Conservation (phyloP, 345 rosid species). For the Draba incana region DNA sequence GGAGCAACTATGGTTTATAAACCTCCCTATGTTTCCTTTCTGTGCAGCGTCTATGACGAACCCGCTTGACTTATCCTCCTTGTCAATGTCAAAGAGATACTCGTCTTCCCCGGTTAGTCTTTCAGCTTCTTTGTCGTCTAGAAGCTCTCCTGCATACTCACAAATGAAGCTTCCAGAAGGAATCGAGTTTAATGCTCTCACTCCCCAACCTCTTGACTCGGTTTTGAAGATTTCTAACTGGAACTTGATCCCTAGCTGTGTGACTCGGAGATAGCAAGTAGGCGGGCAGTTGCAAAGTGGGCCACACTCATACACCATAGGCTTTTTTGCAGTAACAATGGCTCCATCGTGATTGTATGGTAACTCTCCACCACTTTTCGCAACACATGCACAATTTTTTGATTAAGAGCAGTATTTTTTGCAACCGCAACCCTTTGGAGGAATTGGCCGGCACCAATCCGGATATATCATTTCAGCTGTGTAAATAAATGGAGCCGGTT, state of each 20-base stretch:
- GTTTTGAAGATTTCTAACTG: conserved; percentile 83
- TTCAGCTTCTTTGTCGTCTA: conserved; percentile 73
- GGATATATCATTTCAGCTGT: conserved; percentile 57
- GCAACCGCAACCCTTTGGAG: conserved; percentile 65
- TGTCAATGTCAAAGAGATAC: conserved; percentile 78
- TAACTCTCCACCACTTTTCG: conserved; percentile 65
- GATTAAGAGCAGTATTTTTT: conserved; percentile 52
- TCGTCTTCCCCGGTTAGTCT: conserved; percentile 68
- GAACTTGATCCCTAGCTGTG: conserved; percentile 65
- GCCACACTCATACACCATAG: conserved; percentile 80
- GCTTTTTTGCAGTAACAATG: conserved; percentile 53
- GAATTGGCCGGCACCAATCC: conserved; percentile 46
- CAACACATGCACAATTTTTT: conserved; percentile 55
- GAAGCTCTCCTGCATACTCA: conserved; percentile 79
- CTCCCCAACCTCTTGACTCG: conserved; percentile 80
- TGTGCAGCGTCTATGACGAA: conserved; percentile 78
- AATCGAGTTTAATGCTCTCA: conserved; percentile 67
- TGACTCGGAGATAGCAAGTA: conserved; percentile 70
- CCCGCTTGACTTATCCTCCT: conserved; percentile 35
- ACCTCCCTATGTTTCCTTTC: conserved; percentile 74
- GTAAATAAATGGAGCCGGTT: conserved; percentile 63
- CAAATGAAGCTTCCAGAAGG: conserved; percentile 81
- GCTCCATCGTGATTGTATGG: conserved; percentile 77
- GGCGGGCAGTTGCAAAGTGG: conserved; percentile 74
- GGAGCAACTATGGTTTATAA: conserved; percentile 85